phyloP scores from a whole-genome alignment of 495 filamentous ascomycete genomes.

The Elaphomyces granulatus region DNA sequence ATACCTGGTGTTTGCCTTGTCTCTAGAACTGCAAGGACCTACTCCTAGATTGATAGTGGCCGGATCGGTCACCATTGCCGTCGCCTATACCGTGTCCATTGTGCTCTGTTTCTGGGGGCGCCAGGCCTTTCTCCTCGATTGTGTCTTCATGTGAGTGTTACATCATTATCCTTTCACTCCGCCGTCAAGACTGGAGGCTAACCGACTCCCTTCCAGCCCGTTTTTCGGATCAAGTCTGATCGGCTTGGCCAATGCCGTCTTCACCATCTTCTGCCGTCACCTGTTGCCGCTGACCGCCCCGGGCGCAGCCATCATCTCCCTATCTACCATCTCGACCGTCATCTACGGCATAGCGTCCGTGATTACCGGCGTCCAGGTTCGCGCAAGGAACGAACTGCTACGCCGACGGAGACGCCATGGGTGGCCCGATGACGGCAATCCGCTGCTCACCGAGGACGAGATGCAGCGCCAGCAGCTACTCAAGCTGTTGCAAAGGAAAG shows the following conservation, averaged over 20 bases:
- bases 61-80: constrained; percentile 16
- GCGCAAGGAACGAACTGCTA: constrained; percentile 1
- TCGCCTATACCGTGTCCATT: constrained; percentile 14
- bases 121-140: constrained; percentile 16
- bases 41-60: constrained; percentile 8
- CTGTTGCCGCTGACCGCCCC: constrained; percentile 14
- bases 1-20: constrained; percentile 19
- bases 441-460: constrained; percentile 23
- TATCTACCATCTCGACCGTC: constrained; percentile 14
- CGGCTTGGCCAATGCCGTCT: constrained; percentile 19
- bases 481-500: constrained; percentile 16
- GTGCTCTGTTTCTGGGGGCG: constrained; percentile 14
- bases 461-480: constrained; percentile 26
- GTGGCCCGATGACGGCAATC: constrained; percentile 2
- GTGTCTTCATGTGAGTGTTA: constrained; percentile 16
- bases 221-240: constrained; percentile 17
- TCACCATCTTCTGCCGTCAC: constrained; percentile 19
- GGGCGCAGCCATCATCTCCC: constrained; percentile 13
- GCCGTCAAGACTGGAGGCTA: too few relatives aligned
- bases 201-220: constrained; percentile 12
- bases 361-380: constrained; percentile 13
- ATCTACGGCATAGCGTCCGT: constrained; percentile 17
- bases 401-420: constrained; percentile 5
- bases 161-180: too few relatives aligned
- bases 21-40: constrained; percentile 10